Base-by-base conservation (phyloP, 352 stramenopile species). In the Phytophthora pisi region DNA sequence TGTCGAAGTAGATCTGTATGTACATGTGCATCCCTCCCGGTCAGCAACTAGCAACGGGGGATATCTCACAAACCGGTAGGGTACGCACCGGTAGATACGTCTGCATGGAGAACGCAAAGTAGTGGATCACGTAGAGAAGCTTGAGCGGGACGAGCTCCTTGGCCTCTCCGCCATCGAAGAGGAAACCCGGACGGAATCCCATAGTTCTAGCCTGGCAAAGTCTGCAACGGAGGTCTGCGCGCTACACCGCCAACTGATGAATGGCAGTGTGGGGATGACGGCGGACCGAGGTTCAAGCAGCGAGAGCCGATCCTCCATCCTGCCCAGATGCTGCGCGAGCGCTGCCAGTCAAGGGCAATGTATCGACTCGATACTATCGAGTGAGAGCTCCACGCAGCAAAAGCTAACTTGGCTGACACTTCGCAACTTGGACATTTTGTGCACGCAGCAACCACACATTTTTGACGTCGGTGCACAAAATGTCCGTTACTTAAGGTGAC, bases 91-190 rank as follows among this genome's bases (percentile, higher is more conserved):
- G 80, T 23, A 91, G 65, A 45, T 85, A 91, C 9, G 80, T 89
- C 56, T 89, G 82, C 56, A 80, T 86, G 42, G 80, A 89, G 70
- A 89, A 91, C 9, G 80, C 82, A 23, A 79, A 82, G 54, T 84
- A 86, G 61, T 87, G 75, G 61, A 91, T 79, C 45, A 88, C 61
- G 53, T 89, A 91, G 40, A 89, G 75, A 51, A 91, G 54, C 69
- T 91, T 91, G 70, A 91, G 82, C 47, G 82, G 77, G 50, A 91
- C 66, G 64, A 91, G 81, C 58, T 74, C 66, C 68, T 77, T 80
- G 28, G 79, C 59, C 67, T 91, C 82, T 43, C 80, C 82, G 51
- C 80, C 82, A 18, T 89, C 77, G 52, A 91, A 59, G 57, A 88
- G 31, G 67, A 91, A 91, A 10, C 62, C 58, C 7, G 58, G 50